Conservation (phyloP, 2,329 filamentous ascomycete species). For the Phaeophleospora eucalypticola region DNA sequence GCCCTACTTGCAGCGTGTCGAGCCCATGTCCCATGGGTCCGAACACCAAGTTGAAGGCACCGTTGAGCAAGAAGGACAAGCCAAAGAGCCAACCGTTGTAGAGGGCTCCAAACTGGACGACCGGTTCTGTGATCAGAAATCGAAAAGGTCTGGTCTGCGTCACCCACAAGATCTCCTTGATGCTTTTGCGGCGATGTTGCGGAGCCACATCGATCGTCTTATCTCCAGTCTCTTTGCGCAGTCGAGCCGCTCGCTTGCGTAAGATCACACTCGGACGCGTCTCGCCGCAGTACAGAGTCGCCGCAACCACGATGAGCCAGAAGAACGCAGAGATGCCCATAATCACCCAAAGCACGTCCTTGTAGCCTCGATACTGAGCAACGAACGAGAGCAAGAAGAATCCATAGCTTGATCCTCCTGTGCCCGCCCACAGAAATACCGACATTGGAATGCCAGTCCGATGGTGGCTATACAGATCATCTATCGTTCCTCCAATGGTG, state of each 20-base stretch:
- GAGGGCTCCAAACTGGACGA: slow-evolving; percentile 39
- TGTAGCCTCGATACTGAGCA: slow-evolving; percentile 12
- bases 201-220: slow-evolving; percentile 8
- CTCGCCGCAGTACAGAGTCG: slow-evolving; percentile 6
- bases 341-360: slow-evolving; percentile 14
- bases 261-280: slow-evolving; percentile 23
- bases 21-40: slow-evolving; percentile 37
- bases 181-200: slow-evolving; percentile 4
- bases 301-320: slow-evolving; percentile 7
- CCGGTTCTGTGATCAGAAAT: slow-evolving; percentile 13
- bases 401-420: slow-evolving; percentile 40
- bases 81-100: slow-evolving; percentile 53
- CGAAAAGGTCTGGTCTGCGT: slow-evolving; percentile 9
- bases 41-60: slow-evolving; percentile 47
- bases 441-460: slow-evolving; percentile 41
- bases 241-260: slow-evolving; percentile 21
- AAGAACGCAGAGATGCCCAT: slow-evolving; percentile 12
- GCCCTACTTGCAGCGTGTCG: slow-evolving; percentile 9
- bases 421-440: slow-evolving; percentile 40
- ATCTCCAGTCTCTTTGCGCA: slow-evolving; percentile 10
- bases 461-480: slow-evolving; percentile 45
- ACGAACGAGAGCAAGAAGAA: slow-evolving; percentile 40
- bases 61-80: slow-evolving; percentile 47
- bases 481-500: slow-evolving; percentile 41
- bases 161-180: slow-evolving; percentile 6